These are phyloP conservation scores for Dissophora ornata DNA, from an alignment of 192 early-diverging fungal genomes.

Conservation along the genomic window DNA sequence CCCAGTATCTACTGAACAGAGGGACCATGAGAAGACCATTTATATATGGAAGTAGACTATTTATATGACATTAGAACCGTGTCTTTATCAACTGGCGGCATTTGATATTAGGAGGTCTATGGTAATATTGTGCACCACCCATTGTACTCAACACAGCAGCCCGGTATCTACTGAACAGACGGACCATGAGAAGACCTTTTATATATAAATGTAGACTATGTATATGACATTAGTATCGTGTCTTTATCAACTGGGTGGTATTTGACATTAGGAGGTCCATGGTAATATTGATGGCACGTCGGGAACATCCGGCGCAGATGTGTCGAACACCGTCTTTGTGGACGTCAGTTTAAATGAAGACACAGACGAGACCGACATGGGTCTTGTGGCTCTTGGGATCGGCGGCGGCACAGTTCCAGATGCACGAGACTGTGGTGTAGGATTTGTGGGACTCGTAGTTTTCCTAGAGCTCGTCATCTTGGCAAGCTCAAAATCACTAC, in stretches of 20 bases:
- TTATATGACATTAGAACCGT: too few relatives aligned
- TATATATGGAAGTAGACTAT: too few relatives aligned
- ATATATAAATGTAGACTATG: too few relatives aligned
- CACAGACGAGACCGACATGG: conserved; percentile 13
- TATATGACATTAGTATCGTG: too few relatives aligned
- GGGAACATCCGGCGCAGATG: conserved; percentile 26
- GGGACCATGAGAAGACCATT: too few relatives aligned
- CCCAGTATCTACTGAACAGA: too few relatives aligned
- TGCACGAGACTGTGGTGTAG: too few relatives aligned
- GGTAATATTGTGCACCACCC: too few relatives aligned
- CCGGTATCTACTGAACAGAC: neutral
- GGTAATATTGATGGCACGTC: conserved; percentile 10
- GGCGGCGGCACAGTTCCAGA: conserved; percentile 17
- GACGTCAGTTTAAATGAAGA: conserved; percentile 13
- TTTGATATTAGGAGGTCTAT: neutral
- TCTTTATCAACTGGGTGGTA: too few relatives aligned
- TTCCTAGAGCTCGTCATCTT: neutral
- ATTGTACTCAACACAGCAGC: neutral
- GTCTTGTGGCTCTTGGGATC: conserved; percentile 32
- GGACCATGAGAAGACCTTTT: too few relatives aligned
- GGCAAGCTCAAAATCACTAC: neutral
- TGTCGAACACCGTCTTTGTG: neutral
- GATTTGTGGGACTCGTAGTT: too few relatives aligned
- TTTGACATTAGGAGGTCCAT: neutral
- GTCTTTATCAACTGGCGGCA: too few relatives aligned